Conservation (phyloP, 331 rosid species). For the Malus hybrid region DNA sequence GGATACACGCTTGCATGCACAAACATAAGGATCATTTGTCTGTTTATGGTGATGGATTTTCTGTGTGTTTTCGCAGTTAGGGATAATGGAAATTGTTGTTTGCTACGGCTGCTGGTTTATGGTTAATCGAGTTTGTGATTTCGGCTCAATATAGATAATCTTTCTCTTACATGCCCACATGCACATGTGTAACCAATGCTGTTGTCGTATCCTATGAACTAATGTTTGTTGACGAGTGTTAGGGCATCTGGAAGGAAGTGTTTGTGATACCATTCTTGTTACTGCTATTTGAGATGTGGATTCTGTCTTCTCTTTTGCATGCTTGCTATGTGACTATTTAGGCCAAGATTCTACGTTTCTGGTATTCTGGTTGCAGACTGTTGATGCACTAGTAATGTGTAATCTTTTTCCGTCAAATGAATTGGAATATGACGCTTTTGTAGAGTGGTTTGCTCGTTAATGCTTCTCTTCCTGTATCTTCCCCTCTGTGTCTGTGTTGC, state of each 20-base stretch:
- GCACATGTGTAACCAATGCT: background rate
- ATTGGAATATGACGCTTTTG: background rate
- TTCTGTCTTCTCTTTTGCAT: background rate
- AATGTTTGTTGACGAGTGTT: background rate
- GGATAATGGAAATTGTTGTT: background rate
- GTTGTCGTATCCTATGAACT: background rate
- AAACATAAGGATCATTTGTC: background rate
- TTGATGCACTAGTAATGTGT: background rate
- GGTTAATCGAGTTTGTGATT: background rate
- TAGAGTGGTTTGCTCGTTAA: background rate
- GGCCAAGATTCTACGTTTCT: background rate
- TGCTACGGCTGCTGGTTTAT: background rate
- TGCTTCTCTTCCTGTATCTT: background rate
- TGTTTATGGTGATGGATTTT: background rate
- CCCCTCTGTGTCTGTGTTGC: too few relatives aligned
- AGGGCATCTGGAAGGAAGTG: background rate
- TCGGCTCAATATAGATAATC: background rate
- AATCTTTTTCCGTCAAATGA: background rate
- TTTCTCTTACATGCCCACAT: background rate
- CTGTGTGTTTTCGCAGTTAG: background rate
- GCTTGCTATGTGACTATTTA: background rate
- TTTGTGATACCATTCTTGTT: background rate
- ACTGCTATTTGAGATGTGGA: background rate
- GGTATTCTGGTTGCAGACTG: background rate
- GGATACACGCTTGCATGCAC: background rate